A percentile compares a stretch with the other conserved stretches of the same genome.
phyloP scores from a whole-genome alignment of 106 monocot species.

The Iris macrosiphon region DNA sequence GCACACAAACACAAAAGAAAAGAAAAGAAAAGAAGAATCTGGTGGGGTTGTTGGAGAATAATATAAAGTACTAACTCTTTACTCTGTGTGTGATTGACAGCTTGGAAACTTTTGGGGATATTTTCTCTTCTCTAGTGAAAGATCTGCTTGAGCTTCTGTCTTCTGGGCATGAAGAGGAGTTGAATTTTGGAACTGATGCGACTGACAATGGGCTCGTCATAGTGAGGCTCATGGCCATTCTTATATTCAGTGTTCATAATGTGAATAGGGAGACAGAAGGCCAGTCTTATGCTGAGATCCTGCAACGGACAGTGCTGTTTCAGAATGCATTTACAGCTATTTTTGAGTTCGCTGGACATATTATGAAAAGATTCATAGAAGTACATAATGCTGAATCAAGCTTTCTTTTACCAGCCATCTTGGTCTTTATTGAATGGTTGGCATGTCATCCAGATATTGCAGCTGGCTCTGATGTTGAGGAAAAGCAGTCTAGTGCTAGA shows the following conservation, averaged over 20 bases:
- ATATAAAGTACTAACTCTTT: background rate
- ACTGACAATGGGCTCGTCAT: conserved; percentile 53
- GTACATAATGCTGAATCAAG: conserved; percentile 67
- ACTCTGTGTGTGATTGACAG: conserved; percentile 20
- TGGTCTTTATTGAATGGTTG: conserved; percentile 96
- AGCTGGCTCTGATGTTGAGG: conserved; percentile 45
- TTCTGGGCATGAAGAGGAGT: conserved; percentile 66
- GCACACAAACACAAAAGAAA: too few relatives aligned
- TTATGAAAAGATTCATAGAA: conserved; percentile 62
- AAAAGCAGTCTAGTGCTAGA: conserved; percentile 60
- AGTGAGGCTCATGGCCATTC: conserved; percentile 68
- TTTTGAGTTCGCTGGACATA: conserved; percentile 74
- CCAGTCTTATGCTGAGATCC: conserved; percentile 88
- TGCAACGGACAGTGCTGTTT: conserved; percentile 76
- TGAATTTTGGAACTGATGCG: conserved; percentile 68
- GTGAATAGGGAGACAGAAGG: conserved; percentile 66
- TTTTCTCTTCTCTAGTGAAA: conserved; percentile 39
- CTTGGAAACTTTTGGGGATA: conserved; percentile 90
- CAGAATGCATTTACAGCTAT: conserved; percentile 83
- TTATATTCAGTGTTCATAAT: conserved; percentile 90
- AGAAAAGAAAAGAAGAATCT: too few relatives aligned
- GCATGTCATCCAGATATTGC: conserved; percentile 76
- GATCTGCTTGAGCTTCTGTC: conserved; percentile 64
- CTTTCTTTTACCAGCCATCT: conserved; percentile 62
- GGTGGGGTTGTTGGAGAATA: too few relatives aligned